Evolutionary conservation across 805 yeast species (phyloP).

Genomic region (Candida boidinii): DNA sequence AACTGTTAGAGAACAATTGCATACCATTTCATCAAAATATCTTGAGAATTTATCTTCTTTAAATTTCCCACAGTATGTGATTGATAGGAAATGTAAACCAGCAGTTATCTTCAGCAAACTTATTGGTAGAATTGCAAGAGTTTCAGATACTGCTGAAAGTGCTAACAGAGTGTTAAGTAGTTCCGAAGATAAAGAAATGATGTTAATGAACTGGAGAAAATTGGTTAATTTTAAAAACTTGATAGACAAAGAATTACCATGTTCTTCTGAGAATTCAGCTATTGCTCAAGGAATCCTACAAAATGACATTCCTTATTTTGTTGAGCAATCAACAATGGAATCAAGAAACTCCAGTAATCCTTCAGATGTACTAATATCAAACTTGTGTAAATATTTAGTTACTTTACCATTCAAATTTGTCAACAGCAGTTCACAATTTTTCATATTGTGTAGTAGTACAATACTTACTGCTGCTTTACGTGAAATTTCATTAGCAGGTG

Average conservation of each 20-base stretch:
- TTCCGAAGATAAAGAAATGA: conserved; percentile 28
- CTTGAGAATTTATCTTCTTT: conserved; percentile 31
- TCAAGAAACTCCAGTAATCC: too few species aligned
- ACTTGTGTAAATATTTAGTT: too few species aligned
- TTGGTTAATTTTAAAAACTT: conserved; percentile 25
- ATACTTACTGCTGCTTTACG: conserved; percentile 50
- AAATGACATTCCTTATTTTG: too few species aligned
- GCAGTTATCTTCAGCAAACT: conserved; percentile 23
- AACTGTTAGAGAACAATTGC: conserved; percentile 41
- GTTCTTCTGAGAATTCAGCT: conserved; percentile 1
- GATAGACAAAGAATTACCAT: conserved; percentile 5
- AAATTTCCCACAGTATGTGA: conserved; percentile 40
- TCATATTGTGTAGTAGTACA: conserved; percentile 38
- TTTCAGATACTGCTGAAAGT: conserved; percentile 2
- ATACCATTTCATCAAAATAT: conserved; percentile 36
- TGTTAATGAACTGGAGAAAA: conserved; percentile 43
- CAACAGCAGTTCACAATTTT: too few species aligned
- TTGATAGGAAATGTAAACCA: conserved; percentile 37
- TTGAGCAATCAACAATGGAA: too few species aligned
- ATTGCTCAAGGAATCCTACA: too few species aligned
- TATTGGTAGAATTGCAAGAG: conserved; percentile 2
- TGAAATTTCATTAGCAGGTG: conserved; percentile 34
- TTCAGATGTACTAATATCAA: too few species aligned
- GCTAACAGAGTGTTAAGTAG: conserved; percentile 3
- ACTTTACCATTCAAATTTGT: too few species aligned